Evolutionary conservation across 2,329 filamentous ascomycete genomes (phyloP).

Genomic region (Trichocomaceae sp.): DNA sequence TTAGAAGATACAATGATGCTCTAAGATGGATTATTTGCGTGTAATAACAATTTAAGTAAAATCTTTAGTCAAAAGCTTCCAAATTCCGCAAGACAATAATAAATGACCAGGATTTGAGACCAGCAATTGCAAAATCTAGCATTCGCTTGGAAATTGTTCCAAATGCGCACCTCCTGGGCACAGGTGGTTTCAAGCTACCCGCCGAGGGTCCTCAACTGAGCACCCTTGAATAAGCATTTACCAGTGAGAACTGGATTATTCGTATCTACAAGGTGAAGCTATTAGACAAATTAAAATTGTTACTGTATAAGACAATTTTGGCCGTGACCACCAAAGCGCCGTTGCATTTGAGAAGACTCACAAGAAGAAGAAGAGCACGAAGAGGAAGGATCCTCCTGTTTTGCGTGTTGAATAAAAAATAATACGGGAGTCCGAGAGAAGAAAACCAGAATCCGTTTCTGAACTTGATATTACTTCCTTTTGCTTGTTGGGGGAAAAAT

Average conservation of each 20-base stretch:
- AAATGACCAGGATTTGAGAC: too few species aligned
- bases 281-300: too few species aligned
- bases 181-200: conserved; percentile 69
- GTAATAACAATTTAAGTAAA: too few species aligned
- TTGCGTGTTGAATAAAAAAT: conserved; percentile 37
- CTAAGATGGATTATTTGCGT: too few species aligned
- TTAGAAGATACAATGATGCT: too few species aligned
- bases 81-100: too few species aligned
- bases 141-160: conserved; percentile 25
- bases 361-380: conserved; percentile 46
- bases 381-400: conserved; percentile 39
- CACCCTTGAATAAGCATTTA: conserved; percentile 93
- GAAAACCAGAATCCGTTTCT: too few species aligned
- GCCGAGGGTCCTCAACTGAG: conserved; percentile 76
- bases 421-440: too few species aligned
- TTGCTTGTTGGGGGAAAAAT: not conserved
- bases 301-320: conserved; percentile 93
- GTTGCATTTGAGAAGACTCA: conserved; percentile 47
- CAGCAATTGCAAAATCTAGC: too few species aligned
- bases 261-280: conserved; percentile 99
- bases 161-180: conserved; percentile 24
- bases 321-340: conserved; percentile 70
- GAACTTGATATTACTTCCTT: too few species aligned
- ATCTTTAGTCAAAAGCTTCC: too few species aligned
- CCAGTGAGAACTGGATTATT: conserved; percentile 99